phyloP scores from a whole-genome alignment of 352 stramenopile genomes.

The Globisporangium spinosum region DNA sequence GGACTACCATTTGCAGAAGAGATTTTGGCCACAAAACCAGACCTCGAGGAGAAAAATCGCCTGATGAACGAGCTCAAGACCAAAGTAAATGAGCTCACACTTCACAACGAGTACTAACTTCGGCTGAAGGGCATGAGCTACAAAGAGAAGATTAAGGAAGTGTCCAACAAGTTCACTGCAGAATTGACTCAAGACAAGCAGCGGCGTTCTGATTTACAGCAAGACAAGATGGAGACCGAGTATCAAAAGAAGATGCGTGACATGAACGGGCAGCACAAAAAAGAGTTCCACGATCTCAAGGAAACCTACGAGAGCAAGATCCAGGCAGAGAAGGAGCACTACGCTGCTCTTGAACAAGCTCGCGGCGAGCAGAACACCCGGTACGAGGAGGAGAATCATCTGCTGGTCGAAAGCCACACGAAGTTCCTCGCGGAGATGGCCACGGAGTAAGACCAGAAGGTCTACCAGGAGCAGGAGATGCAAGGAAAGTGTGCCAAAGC shows the following conservation, averaged over 20 bases:
- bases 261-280: slow-evolving; percentile 88
- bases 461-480: slow-evolving; percentile 81
- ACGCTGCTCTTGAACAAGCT: slow-evolving; percentile 75
- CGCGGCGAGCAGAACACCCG: slow-evolving; percentile 67
- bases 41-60: slow-evolving; percentile 91
- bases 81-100: slow-evolving; percentile 92
- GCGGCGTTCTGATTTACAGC: slow-evolving; percentile 84
- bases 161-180: slow-evolving; percentile 91
- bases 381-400: slow-evolving; percentile 74
- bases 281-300: slow-evolving; percentile 89
- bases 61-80: slow-evolving; percentile 92
- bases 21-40: slow-evolving; percentile 91
- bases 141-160: slow-evolving; percentile 94
- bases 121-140: slow-evolving; percentile 95
- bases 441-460: slow-evolving; percentile 90
- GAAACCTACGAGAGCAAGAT: slow-evolving; percentile 90
- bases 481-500: slow-evolving; percentile 55
- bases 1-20: slow-evolving; percentile 86
- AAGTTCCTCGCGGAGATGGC: slow-evolving; percentile 90
- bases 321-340: slow-evolving; percentile 88
- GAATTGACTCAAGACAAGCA: slow-evolving; percentile 93
- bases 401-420: slow-evolving; percentile 76
- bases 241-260: slow-evolving; percentile 90
- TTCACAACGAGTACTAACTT: slow-evolving; percentile 95
- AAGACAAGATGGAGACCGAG: slow-evolving; percentile 89